A percentile compares a stretch with the other conserved stretches of the same genome.
Conservation (phyloP, 1,139 yeast genomes). For the Saccharomyces hybrid region DNA sequence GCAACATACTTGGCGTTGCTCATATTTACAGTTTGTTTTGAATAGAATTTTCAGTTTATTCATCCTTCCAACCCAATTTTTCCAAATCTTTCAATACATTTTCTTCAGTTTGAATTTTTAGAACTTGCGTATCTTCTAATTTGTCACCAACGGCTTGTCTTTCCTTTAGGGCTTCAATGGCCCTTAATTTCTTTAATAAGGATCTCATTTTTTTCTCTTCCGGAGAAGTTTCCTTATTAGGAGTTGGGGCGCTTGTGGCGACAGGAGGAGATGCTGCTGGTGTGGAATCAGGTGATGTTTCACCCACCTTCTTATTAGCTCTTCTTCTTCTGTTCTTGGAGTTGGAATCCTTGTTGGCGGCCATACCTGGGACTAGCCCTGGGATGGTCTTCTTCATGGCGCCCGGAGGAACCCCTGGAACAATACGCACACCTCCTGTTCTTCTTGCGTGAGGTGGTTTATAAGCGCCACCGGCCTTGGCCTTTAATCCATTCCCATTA, state of each 20-base stretch:
- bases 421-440: conserved; percentile 37
- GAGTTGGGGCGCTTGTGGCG: conserved; percentile 7
- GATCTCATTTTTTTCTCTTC: conserved; percentile 93
- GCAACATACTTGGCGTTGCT: neutral
- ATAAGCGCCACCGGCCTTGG: conserved; percentile 56
- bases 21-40: neutral
- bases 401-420: conserved; percentile 21
- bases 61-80: conserved; percentile 60
- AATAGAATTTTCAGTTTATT: conserved; percentile 3
- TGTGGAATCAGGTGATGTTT: conserved; percentile 25
- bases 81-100: conserved; percentile 67
- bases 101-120: conserved; percentile 81
- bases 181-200: conserved; percentile 83
- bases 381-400: conserved; percentile 16
- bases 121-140: conserved; percentile 85
- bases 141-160: conserved; percentile 79
- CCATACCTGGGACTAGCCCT: conserved; percentile 30
- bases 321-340: conserved; percentile 74
- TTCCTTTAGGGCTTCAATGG: conserved; percentile 85
- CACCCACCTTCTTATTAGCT: conserved; percentile 46
- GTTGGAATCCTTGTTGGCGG: conserved; percentile 42
- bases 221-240: conserved; percentile 24
- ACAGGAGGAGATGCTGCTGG: conserved; percentile 19
- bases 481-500: conserved; percentile 48
- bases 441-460: conserved; percentile 93